Conservation (phyloP, 2,329 filamentous ascomycete genomes). For the Diaporthe ampelina region DNA sequence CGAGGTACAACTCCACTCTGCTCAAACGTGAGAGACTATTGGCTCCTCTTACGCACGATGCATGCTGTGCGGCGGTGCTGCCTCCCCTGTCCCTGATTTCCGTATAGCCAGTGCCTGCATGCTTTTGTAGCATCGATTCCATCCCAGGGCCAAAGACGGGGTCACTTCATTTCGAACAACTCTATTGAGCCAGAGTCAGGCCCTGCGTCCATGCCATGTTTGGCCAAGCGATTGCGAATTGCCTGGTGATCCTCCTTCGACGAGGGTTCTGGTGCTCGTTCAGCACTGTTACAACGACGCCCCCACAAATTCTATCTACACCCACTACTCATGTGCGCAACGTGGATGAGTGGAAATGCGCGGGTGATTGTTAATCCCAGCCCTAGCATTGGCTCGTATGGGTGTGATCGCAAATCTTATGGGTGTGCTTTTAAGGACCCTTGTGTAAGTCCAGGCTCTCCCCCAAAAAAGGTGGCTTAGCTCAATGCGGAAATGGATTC, state of each 20-base stretch:
- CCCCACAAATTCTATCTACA: background rate
- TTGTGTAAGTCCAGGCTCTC: too few species aligned
- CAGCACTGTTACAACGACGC: too few species aligned
- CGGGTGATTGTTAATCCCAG: too few species aligned
- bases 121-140: background rate
- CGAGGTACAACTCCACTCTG: background rate
- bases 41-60: background rate
- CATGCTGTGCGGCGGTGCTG: background rate
- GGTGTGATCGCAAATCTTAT: too few species aligned
- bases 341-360: too few species aligned
- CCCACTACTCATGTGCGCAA: background rate
- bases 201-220: background rate
- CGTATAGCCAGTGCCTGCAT: background rate
- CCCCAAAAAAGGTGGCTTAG: background rate
- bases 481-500: background rate
- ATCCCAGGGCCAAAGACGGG: background rate
- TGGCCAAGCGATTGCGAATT: background rate
- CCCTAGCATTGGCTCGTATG: too few species aligned
- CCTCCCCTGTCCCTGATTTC: conserved; percentile 7
- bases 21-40: background rate
- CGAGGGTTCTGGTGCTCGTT: too few species aligned
- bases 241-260: too few species aligned
- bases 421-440: background rate
- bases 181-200: too few species aligned
- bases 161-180: background rate